Percentiles rank a stretch among this genome's conserved stretches.
Evolutionary conservation across 768 basidiomycete species (phyloP).

Genomic region (Tulasnella sp.): DNA sequence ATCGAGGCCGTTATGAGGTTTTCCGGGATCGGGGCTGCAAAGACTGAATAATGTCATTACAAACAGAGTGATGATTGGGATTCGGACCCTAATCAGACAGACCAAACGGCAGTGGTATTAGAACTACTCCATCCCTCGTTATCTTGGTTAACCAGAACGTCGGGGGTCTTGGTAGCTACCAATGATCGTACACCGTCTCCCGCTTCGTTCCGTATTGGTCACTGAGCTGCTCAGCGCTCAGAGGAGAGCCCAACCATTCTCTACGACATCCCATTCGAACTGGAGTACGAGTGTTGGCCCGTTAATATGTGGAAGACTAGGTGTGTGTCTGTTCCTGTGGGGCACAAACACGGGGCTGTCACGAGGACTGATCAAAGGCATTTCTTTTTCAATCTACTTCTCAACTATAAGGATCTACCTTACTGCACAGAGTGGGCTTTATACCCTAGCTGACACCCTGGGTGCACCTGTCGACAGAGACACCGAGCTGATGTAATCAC

Average conservation of each 20-base stretch:
- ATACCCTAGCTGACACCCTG: too few relatives aligned
- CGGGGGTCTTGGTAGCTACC: not conserved
- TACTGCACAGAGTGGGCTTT: too few relatives aligned
- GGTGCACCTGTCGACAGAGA: not conserved
- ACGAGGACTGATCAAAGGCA: too few relatives aligned
- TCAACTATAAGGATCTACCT: too few relatives aligned
- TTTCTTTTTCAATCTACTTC: not conserved
- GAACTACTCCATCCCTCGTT: not conserved
- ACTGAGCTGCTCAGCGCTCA: not conserved
- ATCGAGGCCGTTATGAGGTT: too few relatives aligned
- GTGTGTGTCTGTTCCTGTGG: not conserved
- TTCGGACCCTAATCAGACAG: too few relatives aligned
- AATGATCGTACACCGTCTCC: not conserved
- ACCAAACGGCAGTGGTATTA: not conserved
- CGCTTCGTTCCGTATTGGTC: too few relatives aligned
- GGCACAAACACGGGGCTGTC: too few relatives aligned
- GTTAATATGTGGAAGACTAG: constrained; percentile 31
- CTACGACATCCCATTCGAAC: constrained; percentile 32
- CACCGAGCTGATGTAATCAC: too few relatives aligned
- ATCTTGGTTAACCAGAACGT: not conserved
- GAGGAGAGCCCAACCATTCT: constrained; percentile 28
- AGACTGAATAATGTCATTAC: too few relatives aligned
- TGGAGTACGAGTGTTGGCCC: constrained; percentile 6
- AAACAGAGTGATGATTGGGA: too few relatives aligned
- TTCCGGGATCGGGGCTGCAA: too few relatives aligned